These are phyloP conservation scores for Xylariomycetidae sp. DNA, from an alignment of 2,329 filamentous ascomycete genomes.

Conservation along the genomic window DNA sequence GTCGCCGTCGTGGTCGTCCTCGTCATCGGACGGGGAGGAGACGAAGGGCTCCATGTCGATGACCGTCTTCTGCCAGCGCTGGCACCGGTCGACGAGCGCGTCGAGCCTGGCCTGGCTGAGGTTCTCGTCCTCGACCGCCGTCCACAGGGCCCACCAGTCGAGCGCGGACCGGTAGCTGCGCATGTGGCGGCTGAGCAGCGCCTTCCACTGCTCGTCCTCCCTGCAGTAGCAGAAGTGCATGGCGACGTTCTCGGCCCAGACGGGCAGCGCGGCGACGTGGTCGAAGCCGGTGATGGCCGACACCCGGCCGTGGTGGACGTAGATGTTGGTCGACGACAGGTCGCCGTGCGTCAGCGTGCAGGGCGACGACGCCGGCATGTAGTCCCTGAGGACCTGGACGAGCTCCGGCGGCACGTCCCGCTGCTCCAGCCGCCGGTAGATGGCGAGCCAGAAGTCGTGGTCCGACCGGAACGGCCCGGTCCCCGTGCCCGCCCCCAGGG, in stretches of 20 bases:
- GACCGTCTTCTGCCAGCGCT: constrained; percentile 16
- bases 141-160: constrained; percentile 24
- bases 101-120: constrained; percentile 6
- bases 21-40: constrained; percentile 2
- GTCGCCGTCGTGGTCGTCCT: constrained; percentile 3
- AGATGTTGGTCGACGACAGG: constrained; percentile 19
- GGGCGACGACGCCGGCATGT: constrained; percentile 19
- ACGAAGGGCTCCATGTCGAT: constrained; percentile 6
- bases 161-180: constrained; percentile 12
- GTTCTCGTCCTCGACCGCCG: constrained; percentile 9
- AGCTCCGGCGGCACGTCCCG: constrained; percentile 8
- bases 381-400: constrained; percentile 10
- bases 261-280: constrained; percentile 18
- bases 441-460: constrained; percentile 13
- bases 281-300: constrained; percentile 19
- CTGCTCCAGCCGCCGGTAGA: constrained; percentile 8
- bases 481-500: constrained; percentile 1
- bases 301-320: constrained; percentile 12
- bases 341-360: constrained; percentile 25
- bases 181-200: constrained; percentile 15
- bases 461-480: constrained; percentile 19
- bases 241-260: constrained; percentile 20
- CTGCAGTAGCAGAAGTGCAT: constrained; percentile 19
- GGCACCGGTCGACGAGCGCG: constrained; percentile 14
- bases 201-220: constrained; percentile 25